Percentiles rank a stretch among this genome's conserved stretches.
Conservation (phyloP, 1,284 basidiomycete genomes). For the Bondarzewia mesenterica region DNA sequence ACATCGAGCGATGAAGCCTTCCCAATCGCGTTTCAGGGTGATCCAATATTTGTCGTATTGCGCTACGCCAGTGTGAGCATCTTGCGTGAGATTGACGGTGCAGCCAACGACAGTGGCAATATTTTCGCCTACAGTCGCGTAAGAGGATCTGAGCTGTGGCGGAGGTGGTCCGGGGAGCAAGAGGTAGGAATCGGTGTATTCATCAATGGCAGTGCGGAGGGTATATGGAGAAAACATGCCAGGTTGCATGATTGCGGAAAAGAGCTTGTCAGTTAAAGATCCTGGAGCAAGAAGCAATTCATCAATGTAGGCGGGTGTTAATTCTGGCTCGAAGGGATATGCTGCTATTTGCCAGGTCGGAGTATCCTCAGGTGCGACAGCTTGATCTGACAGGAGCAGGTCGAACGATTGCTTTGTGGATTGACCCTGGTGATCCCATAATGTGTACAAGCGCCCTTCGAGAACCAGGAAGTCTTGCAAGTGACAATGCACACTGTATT, state of each 20-base stretch:
- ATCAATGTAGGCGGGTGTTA: constrained; percentile 83
- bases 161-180: constrained; percentile 54
- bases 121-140: constrained; percentile 64
- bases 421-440: constrained; percentile 75
- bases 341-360: constrained; percentile 43
- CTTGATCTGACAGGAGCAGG: constrained; percentile 30
- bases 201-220: constrained; percentile 71
- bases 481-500: constrained; percentile 53
- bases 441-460: constrained; percentile 44
- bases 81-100: constrained; percentile 65
- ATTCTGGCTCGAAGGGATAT: constrained; percentile 59
- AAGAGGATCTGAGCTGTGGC: constrained; percentile 48
- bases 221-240: constrained; percentile 81
- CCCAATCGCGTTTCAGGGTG: constrained; percentile 84
- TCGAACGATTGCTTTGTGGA: constrained; percentile 56
- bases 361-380: constrained; percentile 19
- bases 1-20: constrained; percentile 84
- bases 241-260: constrained; percentile 77
- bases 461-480: constrained; percentile 67
- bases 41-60: constrained; percentile 77
- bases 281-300: constrained; percentile 65
- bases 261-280: constrained; percentile 73
- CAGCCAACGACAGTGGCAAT: constrained; percentile 84
- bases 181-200: constrained; percentile 69
- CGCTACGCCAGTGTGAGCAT: constrained; percentile 71